A percentile compares a stretch with the other conserved stretches of the same genome.
phyloP scores from a whole-genome alignment of 805 yeast genomes.

The Myxozyma mucilagina region DNA sequence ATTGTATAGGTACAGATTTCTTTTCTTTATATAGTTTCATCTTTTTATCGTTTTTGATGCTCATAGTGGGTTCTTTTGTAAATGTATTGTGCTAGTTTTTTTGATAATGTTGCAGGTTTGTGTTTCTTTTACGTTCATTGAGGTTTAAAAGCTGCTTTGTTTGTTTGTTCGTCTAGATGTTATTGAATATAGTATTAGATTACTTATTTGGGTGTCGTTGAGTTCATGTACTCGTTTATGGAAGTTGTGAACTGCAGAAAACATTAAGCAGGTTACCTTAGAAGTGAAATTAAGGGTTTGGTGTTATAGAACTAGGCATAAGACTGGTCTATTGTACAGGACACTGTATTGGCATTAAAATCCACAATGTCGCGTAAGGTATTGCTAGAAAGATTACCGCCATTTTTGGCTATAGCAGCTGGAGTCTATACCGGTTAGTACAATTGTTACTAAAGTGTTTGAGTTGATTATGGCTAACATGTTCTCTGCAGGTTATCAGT shows the following conservation, averaged over 20 bases:
- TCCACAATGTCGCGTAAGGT: conserved; percentile 17
- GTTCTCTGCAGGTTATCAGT: conserved; percentile 7
- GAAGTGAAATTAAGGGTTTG: no score
- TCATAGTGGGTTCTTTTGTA: not conserved
- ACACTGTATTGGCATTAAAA: not conserved
- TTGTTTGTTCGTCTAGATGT: not conserved
- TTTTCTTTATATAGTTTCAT: not conserved
- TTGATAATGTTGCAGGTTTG: not conserved
- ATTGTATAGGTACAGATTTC: not conserved
- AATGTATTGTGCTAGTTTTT: not conserved
- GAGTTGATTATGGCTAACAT: not conserved
- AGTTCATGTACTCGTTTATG: not conserved
- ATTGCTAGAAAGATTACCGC: conserved; percentile 10
- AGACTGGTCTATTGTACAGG: no score
- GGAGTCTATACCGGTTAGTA: conserved; percentile 23
- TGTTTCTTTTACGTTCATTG: not conserved
- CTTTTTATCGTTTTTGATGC: not conserved
- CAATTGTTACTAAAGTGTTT: not conserved
- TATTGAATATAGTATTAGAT: not conserved
- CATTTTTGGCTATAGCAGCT: conserved; percentile 11
- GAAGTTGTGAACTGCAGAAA: no score
- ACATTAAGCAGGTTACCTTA: no score
- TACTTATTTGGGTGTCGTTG: not conserved
- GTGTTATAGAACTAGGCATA: no score
- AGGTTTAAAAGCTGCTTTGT: not conserved